A percentile compares a stretch with the other conserved stretches of the same genome.
Evolutionary conservation across 2,329 filamentous ascomycete species (phyloP).

Genomic region (Rutstroemia sp.): DNA sequence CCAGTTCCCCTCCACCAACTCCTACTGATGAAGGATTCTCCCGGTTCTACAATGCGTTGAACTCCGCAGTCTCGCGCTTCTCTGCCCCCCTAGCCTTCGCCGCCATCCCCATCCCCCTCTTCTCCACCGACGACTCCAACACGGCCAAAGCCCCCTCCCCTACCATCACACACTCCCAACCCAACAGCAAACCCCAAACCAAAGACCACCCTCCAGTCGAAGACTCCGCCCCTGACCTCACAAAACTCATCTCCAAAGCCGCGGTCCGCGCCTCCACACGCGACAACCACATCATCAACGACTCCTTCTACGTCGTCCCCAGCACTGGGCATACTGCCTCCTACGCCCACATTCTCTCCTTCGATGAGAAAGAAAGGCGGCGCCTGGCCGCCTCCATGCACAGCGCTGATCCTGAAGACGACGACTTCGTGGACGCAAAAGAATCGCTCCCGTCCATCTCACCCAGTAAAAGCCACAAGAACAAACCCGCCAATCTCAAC

Average conservation of each 20-base stretch:
- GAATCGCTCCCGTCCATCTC: constrained; percentile 40
- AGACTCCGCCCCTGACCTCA: constrained; percentile 76
- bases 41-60: constrained; percentile 87
- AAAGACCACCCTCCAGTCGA: constrained; percentile 26
- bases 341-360: constrained; percentile 81
- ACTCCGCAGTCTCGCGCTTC: constrained; percentile 78
- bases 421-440: constrained; percentile 90
- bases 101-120: constrained; percentile 79
- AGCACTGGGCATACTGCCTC: constrained; percentile 85
- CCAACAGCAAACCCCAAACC: constrained; percentile 22
- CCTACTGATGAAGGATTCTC: constrained; percentile 71
- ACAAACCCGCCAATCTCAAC: constrained; percentile 33
- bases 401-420: constrained; percentile 46
- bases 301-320: constrained; percentile 92
- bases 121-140: constrained; percentile 37
- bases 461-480: too few relatives aligned
- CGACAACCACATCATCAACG: constrained; percentile 53
- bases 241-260: constrained; percentile 76
- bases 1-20: constrained; percentile 23
- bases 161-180: constrained; percentile 30
- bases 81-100: constrained; percentile 90
- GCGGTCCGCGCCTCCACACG: constrained; percentile 72
- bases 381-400: constrained; percentile 47
- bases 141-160: constrained; percentile 30
- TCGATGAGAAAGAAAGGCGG: constrained; percentile 58